A percentile compares a stretch with the other conserved stretches of the same genome.
phyloP scores from a whole-genome alignment of 225 moss, liverwort and hornwort genomes.

The Bryoerythrophyllum caledonicum region DNA sequence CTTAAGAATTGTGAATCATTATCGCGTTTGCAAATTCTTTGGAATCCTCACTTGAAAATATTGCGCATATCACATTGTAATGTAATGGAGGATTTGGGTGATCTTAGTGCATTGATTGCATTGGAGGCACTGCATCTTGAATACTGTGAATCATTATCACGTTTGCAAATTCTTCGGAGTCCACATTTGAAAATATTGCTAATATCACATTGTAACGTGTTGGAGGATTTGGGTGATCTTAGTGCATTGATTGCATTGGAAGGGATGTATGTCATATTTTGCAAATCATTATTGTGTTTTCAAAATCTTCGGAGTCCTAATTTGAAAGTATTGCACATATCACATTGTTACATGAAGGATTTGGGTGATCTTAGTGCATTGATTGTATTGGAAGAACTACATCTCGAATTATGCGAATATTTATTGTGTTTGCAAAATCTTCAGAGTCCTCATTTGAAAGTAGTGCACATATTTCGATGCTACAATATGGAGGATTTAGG shows the following conservation, averaged over 20 bases:
- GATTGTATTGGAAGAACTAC: background rate
- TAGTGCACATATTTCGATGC: background rate
- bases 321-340: background rate
- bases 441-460: fast-evolving
- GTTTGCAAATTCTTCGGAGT: no score
- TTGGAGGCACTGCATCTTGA: no score
- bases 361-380: background rate
- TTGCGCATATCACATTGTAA: background rate
- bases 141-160: no score
- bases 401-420: background rate
- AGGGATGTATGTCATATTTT: no score
- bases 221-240: background rate
- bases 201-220: no score
- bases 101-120: no score
- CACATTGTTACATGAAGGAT: background rate
- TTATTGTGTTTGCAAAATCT: background rate
- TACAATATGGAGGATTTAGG: background rate
- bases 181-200: no score
- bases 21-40: no score
- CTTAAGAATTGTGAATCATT: no score
- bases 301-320: no score
- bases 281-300: no score
- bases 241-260: background rate
- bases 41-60: no score
- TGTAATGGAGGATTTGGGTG: background rate